Conservation (phyloP, 306 rosid genomes). For the Vicia sativa region DNA sequence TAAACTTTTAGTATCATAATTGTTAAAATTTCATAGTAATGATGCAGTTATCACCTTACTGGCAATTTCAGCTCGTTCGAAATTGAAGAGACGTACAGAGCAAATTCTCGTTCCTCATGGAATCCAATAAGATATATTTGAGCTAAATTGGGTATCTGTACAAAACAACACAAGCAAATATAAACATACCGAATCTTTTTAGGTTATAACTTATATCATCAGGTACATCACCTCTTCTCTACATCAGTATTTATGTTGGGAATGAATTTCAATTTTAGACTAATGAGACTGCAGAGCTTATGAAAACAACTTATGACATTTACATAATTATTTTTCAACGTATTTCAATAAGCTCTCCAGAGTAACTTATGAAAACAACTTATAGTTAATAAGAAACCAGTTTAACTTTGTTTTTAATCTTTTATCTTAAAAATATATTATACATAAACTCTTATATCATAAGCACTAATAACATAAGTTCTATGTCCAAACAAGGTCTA, state of each 20-base stretch:
- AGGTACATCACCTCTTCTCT: no score
- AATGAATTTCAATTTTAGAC: no score
- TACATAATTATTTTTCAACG: neutral
- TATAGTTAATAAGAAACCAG: no score
- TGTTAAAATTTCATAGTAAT: slow-evolving; percentile 3
- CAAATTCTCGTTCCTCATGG: slow-evolving; percentile 93
- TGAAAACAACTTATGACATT: neutral
- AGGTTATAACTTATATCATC: neutral
- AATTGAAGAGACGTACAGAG: slow-evolving; percentile 86
- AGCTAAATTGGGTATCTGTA: slow-evolving; percentile 86
- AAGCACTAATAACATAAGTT: no score
- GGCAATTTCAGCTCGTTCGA: slow-evolving; percentile 93
- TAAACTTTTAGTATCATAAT: neutral
- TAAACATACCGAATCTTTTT: slow-evolving; percentile 8
- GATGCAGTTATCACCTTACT: slow-evolving; percentile 64
- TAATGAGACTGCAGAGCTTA: neutral
- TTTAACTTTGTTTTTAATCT: no score
- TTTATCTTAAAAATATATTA: no score
- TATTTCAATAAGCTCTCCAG: no score
- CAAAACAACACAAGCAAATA: slow-evolving; percentile 19
- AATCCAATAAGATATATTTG: slow-evolving; percentile 88
- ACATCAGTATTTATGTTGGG: no score
- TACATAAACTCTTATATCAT: neutral
- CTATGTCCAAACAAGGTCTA: neutral
- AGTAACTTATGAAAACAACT: no score